Evolutionary conservation across 768 basidiomycete genomes (phyloP).

Genomic region (Dioszegia hungarica): DNA sequence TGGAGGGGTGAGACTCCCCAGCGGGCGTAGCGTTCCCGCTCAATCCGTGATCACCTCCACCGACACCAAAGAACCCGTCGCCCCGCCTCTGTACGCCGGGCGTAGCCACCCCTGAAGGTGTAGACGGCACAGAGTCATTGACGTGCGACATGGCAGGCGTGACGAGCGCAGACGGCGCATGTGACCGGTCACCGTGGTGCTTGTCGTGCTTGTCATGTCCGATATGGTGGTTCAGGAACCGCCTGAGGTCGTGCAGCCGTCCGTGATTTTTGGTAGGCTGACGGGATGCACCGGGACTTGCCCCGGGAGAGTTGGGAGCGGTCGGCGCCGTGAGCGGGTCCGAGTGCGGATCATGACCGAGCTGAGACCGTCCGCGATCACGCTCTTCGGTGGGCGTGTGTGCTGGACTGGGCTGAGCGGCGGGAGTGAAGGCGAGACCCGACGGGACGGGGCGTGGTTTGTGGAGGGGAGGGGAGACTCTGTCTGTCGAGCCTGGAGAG

Average conservation of each 20-base stretch:
- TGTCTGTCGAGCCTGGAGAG: too few species aligned
- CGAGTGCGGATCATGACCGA: not conserved
- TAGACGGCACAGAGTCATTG: slow-evolving; percentile 25
- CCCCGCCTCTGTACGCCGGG: slow-evolving; percentile 44
- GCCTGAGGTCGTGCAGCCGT: slow-evolving; percentile 85
- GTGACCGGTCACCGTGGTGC: not conserved
- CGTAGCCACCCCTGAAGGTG: slow-evolving; percentile 21
- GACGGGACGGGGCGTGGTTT: slow-evolving; percentile 31
- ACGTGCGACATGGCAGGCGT: slow-evolving; percentile 26
- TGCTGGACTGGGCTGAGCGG: slow-evolving; percentile 8
- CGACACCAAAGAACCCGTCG: slow-evolving; percentile 34
- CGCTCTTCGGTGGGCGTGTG: slow-evolving; percentile 4
- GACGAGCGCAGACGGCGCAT: slow-evolving; percentile 13
- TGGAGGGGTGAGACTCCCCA: not conserved
- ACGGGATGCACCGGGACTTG: slow-evolving; percentile 45
- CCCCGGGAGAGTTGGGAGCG: slow-evolving; percentile 43
- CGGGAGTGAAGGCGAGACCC: slow-evolving; percentile 43
- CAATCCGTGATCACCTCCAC: slow-evolving; percentile 9
- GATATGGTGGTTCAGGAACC: slow-evolving; percentile 90
- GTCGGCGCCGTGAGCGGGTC: slow-evolving; percentile 22
- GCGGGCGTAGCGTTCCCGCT: slow-evolving; percentile 11
- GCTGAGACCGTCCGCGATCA: not conserved
- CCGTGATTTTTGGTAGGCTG: slow-evolving; percentile 55
- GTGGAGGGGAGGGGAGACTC: too few species aligned
- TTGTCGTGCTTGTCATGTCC: slow-evolving; percentile 54